Evolutionary conservation across 2,329 filamentous ascomycete genomes (phyloP).

Genomic region (Hymenoscyphus linearis): DNA sequence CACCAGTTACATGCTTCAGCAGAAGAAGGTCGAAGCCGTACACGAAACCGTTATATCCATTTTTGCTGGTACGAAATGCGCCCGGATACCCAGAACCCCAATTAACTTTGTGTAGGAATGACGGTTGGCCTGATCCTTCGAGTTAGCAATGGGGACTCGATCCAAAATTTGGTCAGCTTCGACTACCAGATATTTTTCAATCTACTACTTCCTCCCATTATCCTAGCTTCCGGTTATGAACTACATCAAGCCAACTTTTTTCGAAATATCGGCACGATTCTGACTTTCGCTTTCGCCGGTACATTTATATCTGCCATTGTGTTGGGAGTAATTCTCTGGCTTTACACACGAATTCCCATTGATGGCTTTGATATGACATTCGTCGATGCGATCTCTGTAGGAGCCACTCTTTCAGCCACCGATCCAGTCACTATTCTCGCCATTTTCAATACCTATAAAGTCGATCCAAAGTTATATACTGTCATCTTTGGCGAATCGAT

Average conservation of each 20-base stretch:
- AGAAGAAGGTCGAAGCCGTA: conserved; percentile 93
- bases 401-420: conserved; percentile 91
- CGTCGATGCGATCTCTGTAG: conserved; percentile 93
- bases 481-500: conserved; percentile 99
- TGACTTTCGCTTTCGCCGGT: conserved; percentile 95
- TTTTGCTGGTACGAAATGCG: conserved; percentile 66
- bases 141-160: conserved; percentile 72
- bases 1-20: conserved; percentile 93
- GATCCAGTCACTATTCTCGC: conserved; percentile 96
- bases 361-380: conserved; percentile 83
- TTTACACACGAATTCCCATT: conserved; percentile 83
- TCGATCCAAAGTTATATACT: conserved; percentile 97
- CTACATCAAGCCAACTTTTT: conserved; percentile 99
- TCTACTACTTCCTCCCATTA: conserved; percentile 94
- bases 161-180: conserved; percentile 89
- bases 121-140: conserved; percentile 85
- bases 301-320: conserved; percentile 98
- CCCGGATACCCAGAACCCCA: not conserved
- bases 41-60: conserved; percentile 98
- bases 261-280: conserved; percentile 91
- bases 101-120: conserved; percentile 61
- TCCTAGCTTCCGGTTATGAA: conserved; percentile 94
- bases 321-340: conserved; percentile 78
- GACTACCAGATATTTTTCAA: conserved; percentile 99
- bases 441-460: conserved; percentile 99